Evolutionary conservation across 2,329 filamentous ascomycete species (phyloP), one percentile per base, ranked within the genome.

Genomic region (Trichoderma sp.): DNA sequence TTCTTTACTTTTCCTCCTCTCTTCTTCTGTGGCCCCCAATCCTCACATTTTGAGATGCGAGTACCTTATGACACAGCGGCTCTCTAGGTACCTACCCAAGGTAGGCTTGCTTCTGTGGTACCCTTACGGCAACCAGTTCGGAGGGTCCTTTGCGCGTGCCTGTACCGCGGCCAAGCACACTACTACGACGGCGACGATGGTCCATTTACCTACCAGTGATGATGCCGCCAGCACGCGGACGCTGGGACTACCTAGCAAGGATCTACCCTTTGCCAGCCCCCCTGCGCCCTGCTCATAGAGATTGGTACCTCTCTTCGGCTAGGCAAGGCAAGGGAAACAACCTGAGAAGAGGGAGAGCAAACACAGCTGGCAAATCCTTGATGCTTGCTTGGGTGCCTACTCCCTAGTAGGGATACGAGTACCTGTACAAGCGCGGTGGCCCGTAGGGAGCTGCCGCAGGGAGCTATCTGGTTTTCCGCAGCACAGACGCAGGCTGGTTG

Each of bases 401-500:
- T 24, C 21, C 21, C 21, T 2, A 24, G 21, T 2, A 24, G 21
- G 21, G 21, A 24, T 24, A 24, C 21, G 21, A 24, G 21, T 34
- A 2, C 9, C 3, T 39, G 12, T 39, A 39, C 30, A 34, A 14
- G 34, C 48, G 24, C 44, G 48, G 48, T 41, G 47, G 34, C 21
- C 21, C 10, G 58, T 30, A 51, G 39, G 58, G 58, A 45, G 59
- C 12, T 54, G 21, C 21, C 10, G 58, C 44, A 51, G 39, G 58
- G 58, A 45, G 59, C 12, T 54, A 47, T 48, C 59, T 62, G 24
- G 59, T 15, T 54, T 54, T 39, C 59, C 41, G 59, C 59, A 54
- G 59, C 48, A 47, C 41, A 47, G 41, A n/a, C 21, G 50, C 28
- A 39, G 54, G 39, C 26, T 15, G 19, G 48, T 34, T 10, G 34